Conservation (phyloP, 2,329 filamentous ascomycete genomes). For the Fusarium hainanense region DNA sequence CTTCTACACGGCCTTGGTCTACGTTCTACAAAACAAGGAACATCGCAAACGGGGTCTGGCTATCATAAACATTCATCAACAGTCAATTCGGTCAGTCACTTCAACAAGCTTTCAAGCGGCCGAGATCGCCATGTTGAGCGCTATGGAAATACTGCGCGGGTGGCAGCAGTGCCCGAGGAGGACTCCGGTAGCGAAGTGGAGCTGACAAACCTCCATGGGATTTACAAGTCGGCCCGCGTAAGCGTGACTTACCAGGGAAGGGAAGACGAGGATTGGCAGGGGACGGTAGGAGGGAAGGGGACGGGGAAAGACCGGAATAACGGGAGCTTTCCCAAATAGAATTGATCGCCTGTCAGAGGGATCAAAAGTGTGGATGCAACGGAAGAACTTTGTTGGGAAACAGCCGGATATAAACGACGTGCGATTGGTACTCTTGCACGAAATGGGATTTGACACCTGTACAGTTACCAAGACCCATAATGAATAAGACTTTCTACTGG, state of each 20-base stretch:
- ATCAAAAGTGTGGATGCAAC: background rate
- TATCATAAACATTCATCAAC: slow-evolving; percentile 26
- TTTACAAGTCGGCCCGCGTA: slow-evolving; percentile 41
- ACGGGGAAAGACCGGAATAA: background rate
- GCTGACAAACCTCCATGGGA: slow-evolving; percentile 35
- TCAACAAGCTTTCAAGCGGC: slow-evolving; percentile 38
- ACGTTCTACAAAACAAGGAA: slow-evolving; percentile 29
- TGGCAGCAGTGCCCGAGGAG: slow-evolving; percentile 25
- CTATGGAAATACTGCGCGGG: slow-evolving; percentile 22
- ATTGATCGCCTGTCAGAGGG: background rate
- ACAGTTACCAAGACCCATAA: background rate
- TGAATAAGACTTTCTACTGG: background rate
- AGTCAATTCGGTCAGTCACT: slow-evolving; percentile 21
- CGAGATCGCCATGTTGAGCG: slow-evolving; percentile 22
- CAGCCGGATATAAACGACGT: background rate
- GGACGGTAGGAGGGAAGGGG: background rate
- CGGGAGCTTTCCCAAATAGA: background rate
- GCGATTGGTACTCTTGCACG: background rate
- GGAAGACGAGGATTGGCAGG: slow-evolving; percentile 11
- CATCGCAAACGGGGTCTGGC: slow-evolving; percentile 28
- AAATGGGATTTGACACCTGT: background rate
- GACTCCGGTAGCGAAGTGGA: slow-evolving; percentile 42
- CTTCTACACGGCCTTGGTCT: slow-evolving; percentile 30
- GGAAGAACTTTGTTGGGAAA: background rate
- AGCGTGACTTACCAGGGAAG: slow-evolving; percentile 36